Conservation (phyloP, 768 basidiomycete genomes). For the Tephrocybe sp. region DNA sequence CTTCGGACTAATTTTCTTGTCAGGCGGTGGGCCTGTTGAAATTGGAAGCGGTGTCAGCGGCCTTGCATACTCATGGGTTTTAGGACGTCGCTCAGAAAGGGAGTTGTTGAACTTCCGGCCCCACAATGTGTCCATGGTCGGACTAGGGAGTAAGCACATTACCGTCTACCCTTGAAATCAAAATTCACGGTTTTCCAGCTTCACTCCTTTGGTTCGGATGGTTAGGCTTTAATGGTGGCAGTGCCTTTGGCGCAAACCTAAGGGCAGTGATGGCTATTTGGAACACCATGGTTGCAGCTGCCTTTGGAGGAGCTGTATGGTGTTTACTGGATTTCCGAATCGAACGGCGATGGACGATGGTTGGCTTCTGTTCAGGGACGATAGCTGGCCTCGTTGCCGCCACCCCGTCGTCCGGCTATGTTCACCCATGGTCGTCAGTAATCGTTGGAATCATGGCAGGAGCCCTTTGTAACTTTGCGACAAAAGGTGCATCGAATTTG, state of each 20-base stretch:
- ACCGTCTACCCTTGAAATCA: not conserved
- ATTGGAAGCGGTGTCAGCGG: conserved; percentile 84
- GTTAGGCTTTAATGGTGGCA: conserved; percentile 90
- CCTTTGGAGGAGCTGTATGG: conserved; percentile 83
- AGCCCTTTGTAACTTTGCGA: conserved; percentile 77
- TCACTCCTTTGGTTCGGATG: conserved; percentile 88
- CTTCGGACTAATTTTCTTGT: not conserved
- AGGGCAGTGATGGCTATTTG: conserved; percentile 82
- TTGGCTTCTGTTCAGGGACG: conserved; percentile 91
- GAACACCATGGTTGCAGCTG: conserved; percentile 86
- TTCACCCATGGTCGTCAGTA: conserved; percentile 75
- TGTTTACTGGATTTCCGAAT: conserved; percentile 76
- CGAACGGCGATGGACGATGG: conserved; percentile 83
- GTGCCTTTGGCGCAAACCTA: conserved; percentile 84
- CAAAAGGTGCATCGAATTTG: conserved; percentile 53
- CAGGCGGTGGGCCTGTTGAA: conserved; percentile 85
- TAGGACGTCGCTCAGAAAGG: conserved; percentile 75
- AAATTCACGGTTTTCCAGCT: conserved; percentile 27
- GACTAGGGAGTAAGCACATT: conserved; percentile 58
- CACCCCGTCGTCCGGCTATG: conserved; percentile 82
- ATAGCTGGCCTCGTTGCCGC: conserved; percentile 88
- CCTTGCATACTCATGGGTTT: conserved; percentile 82
- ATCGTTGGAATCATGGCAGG: conserved; percentile 75
- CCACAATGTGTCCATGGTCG: conserved; percentile 83
- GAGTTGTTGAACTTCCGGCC: conserved; percentile 80